Base-by-base conservation (phyloP, 805 yeast species). In the Wickerhamomyces tratensis region DNA sequence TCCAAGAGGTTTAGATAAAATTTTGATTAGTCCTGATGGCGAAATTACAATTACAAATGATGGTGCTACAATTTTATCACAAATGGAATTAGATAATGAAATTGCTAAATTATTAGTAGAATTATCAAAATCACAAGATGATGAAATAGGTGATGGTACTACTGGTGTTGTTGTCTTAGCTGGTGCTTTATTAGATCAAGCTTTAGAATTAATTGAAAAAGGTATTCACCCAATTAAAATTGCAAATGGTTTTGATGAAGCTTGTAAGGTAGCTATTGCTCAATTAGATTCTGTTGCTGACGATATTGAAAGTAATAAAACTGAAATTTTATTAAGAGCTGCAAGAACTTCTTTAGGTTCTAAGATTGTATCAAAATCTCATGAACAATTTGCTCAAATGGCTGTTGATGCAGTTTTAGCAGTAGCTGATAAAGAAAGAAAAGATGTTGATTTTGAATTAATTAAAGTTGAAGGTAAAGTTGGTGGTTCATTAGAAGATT, bases 121-220 rank as follows among this genome's bases (percentile, higher is more conserved):
- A 65, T 74, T 93, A 50, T 84, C 96, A 30, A 85, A 77, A 62
- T 86, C 96, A 27, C 98, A 91, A 70, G 98, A 91, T 63, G 96
- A 93, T 61, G 98, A 91, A 67, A 87, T 91, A 60, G 98, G 98
- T 43, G 98, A 91, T 62, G 98, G 98, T 58, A 93, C 99, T 29
- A 93, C 99, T 6, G 98, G 98, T 59, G 99, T 93, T 29, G 98
- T 93, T 42, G 98, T 93, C 3, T 69, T 93, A 41, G 98, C 98
- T 1, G 85, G 96, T 51, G 95, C 98, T 3, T 69, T 93, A 49
- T 71, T 93, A 45, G 97, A 91, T 62, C 96, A 93, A 67, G 97
- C 98, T 4, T 65, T 84, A 43, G 97, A 88, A 59, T 76, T 93
- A 49, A 89, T 93, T 51, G 97, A 93, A 58, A 87, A 86, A 68